Evolutionary conservation across 768 basidiomycete genomes (phyloP).

Genomic region (Pleurotus platypus): DNA sequence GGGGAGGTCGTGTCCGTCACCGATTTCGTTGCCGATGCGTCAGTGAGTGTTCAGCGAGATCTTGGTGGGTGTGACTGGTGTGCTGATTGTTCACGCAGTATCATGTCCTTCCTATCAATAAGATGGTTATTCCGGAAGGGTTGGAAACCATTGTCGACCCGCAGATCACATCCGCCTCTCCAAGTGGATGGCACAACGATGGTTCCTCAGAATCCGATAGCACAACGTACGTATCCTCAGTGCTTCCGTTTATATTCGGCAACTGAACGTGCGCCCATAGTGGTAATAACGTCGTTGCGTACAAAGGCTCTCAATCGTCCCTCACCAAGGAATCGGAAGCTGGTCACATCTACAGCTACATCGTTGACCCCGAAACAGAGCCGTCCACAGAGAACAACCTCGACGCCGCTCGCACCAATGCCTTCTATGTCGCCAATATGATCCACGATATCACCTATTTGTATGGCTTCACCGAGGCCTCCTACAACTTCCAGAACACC

Average conservation of each 20-base stretch:
- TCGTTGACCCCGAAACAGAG: slow-evolving; percentile 19
- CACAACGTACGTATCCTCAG: slow-evolving; percentile 3
- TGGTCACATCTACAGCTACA: slow-evolving; percentile 29
- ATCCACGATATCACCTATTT: slow-evolving; percentile 46
- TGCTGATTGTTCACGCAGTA: slow-evolving; percentile 22
- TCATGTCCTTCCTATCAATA: slow-evolving; percentile 45
- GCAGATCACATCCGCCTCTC: slow-evolving; percentile 49
- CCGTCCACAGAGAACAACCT: slow-evolving; percentile 36
- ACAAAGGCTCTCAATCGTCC: slow-evolving; percentile 23
- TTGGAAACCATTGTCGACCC: slow-evolving; percentile 48
- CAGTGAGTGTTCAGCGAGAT: slow-evolving; percentile 20
- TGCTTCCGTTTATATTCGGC: no score
- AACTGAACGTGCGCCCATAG: no score
- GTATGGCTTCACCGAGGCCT: slow-evolving; percentile 57
- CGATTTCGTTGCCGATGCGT: slow-evolving; percentile 46
- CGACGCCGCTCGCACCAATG: slow-evolving; percentile 50
- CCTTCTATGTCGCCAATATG: slow-evolving; percentile 60
- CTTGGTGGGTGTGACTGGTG: no score
- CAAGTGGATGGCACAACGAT: slow-evolving; percentile 49
- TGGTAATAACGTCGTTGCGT: slow-evolving; percentile 35
- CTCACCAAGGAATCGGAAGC: slow-evolving; percentile 29
- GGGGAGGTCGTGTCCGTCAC: slow-evolving; percentile 46
- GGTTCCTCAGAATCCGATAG: slow-evolving; percentile 15
- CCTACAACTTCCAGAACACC: slow-evolving; percentile 59
- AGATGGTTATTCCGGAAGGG: slow-evolving; percentile 47